A percentile compares a stretch with the other conserved stretches of the same genome.
These are phyloP conservation scores for Austroboletus festivus DNA, from an alignment of 768 basidiomycete species.

Conservation along the genomic window DNA sequence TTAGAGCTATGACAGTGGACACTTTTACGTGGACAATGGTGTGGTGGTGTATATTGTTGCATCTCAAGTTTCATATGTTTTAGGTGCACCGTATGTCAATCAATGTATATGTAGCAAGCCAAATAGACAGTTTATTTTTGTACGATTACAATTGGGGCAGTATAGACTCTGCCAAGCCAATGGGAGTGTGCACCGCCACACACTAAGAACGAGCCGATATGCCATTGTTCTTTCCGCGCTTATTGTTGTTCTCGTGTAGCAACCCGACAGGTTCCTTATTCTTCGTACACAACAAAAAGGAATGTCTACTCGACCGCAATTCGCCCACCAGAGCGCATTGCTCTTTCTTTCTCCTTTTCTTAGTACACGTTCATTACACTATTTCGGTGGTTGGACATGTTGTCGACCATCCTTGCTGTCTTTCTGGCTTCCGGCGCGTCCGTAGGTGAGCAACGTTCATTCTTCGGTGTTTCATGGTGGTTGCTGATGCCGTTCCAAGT, in stretches of 20 bases:
- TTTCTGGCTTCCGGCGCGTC: slow-evolving; percentile 37
- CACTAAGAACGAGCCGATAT: neutral
- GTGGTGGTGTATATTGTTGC: slow-evolving; percentile 15
- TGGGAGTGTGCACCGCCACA: too few species aligned
- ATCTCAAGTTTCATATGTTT: slow-evolving; percentile 6
- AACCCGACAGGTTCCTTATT: slow-evolving; percentile 22
- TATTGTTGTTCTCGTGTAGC: slow-evolving; percentile 25
- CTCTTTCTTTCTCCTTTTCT: slow-evolving; percentile 19
- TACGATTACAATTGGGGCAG: neutral
- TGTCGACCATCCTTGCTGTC: slow-evolving; percentile 37
- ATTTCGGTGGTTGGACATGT: slow-evolving; percentile 34
- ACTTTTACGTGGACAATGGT: slow-evolving; percentile 1
- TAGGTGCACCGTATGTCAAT: neutral
- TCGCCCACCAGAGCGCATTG: slow-evolving; percentile 17
- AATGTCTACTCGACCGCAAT: slow-evolving; percentile 13
- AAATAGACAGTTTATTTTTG: neutral
- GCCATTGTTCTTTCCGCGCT: slow-evolving; percentile 24
- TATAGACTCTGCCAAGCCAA: too few species aligned
- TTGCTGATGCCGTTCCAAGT: slow-evolving; percentile 30
- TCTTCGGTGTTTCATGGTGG: neutral
- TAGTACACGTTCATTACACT: slow-evolving; percentile 20
- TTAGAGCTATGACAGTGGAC: too few species aligned
- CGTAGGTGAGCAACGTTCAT: slow-evolving; percentile 32
- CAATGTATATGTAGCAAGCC: slow-evolving; percentile 13
- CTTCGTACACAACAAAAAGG: slow-evolving; percentile 28